Conservation (phyloP, 225 moss, liverwort and hornwort genomes). For the Pleurozium schreberi region DNA sequence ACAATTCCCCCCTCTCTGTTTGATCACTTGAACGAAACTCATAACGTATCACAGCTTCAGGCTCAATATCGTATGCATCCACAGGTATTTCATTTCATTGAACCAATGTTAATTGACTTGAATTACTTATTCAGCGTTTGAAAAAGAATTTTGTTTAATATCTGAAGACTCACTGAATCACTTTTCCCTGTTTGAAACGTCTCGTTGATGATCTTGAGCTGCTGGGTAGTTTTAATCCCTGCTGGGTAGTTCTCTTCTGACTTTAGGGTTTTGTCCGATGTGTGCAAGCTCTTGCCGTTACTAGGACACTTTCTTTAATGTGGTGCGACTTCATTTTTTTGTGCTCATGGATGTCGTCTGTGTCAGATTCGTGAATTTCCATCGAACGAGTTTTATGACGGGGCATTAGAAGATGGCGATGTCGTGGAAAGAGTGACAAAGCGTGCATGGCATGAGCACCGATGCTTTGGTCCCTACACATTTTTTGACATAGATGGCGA, state of each 20-base stretch:
- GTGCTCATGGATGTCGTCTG: neutral
- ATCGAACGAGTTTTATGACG: slow-evolving; percentile 80
- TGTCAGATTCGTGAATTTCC: slow-evolving; percentile 92
- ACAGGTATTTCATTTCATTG: slow-evolving; percentile 32
- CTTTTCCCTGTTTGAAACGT: neutral
- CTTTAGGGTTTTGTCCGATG: neutral
- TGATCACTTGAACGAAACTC: slow-evolving; percentile 54
- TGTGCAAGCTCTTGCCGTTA: neutral
- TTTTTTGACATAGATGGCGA: slow-evolving; percentile 79
- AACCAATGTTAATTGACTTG: neutral
- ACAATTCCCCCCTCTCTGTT: slow-evolving; percentile 56
- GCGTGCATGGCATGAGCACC: slow-evolving; percentile 94
- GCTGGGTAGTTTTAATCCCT: neutral
- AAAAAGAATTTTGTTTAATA: neutral
- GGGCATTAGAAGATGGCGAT: slow-evolving; percentile 65
- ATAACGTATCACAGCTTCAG: slow-evolving; percentile 93
- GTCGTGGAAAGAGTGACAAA: slow-evolving; percentile 62
- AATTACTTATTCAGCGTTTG: neutral
- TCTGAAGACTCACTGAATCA: neutral
- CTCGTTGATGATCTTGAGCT: neutral
- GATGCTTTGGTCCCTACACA: slow-evolving; percentile 87
- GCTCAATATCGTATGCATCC: slow-evolving; percentile 99
- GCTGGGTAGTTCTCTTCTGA: neutral
- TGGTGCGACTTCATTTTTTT: neutral
- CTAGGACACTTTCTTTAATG: neutral